phyloP scores from a whole-genome alignment of 148 eudicot genomes.

The Rhododendron henanense region DNA sequence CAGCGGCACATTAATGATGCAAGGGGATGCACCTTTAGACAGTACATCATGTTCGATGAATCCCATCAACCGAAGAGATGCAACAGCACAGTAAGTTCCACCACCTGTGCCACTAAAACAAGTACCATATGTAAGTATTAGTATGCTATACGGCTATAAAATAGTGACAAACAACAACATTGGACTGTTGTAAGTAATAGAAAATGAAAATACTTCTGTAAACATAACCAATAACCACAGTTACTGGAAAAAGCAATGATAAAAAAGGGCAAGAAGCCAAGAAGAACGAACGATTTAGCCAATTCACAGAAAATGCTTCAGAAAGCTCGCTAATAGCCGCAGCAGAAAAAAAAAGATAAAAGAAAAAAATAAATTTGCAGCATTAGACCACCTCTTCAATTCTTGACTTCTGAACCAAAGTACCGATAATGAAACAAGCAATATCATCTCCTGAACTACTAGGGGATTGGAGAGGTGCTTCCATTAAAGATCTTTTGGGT shows the following conservation, averaged over 20 bases:
- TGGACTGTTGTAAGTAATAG: neutral
- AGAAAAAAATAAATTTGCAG: neutral
- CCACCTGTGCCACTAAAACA: conserved; percentile 88
- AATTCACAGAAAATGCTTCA: neutral
- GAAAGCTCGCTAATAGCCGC: neutral
- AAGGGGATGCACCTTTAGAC: conserved; percentile 35
- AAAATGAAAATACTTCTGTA: neutral
- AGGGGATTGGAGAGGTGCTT: neutral
- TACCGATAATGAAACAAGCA: neutral
- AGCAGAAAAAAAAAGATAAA: neutral
- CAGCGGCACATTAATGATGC: conserved; percentile 53
- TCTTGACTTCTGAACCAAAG: neutral
- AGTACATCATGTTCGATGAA: conserved; percentile 57
- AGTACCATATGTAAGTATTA: conserved; percentile 24
- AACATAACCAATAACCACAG: neutral
- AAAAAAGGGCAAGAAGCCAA: neutral
- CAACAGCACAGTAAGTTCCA: conserved; percentile 92
- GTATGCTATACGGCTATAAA: neutral
- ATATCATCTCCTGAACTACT: neutral
- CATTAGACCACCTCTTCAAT: neutral
- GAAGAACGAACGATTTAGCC: neutral
- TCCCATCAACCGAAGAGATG: conserved; percentile 91
- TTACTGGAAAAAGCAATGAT: neutral
- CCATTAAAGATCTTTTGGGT: neutral
- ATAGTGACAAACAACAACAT: neutral